Conservation (phyloP, 768 basidiomycete species). For the Auricularia heimuer region DNA sequence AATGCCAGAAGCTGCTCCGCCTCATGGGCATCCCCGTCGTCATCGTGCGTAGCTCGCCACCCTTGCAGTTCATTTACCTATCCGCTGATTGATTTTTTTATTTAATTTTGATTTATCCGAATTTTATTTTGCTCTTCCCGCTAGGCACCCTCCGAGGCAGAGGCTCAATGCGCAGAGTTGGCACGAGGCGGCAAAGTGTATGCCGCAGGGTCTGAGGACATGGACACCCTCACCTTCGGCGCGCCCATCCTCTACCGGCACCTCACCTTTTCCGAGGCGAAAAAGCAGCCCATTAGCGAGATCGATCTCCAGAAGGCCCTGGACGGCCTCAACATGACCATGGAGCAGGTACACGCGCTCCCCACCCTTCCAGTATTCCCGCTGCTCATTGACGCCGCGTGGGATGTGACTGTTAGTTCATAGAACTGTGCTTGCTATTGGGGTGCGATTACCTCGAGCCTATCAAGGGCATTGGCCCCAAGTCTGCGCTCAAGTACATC, state of each 20-base stretch:
- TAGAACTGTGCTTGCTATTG: constrained; percentile 90
- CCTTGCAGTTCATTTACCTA: not conserved
- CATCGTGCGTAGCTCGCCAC: constrained; percentile 43
- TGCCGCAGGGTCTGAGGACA: constrained; percentile 97
- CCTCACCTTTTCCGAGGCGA: constrained; percentile 95
- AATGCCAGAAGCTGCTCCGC: constrained; percentile 74
- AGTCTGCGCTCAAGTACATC: constrained; percentile 87
- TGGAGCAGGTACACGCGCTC: constrained; percentile 60
- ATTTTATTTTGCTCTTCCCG: not conserved
- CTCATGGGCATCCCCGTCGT: constrained; percentile 98
- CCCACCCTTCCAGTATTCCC: not conserved
- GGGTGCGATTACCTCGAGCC: constrained; percentile 99
- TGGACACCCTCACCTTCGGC: constrained; percentile 97
- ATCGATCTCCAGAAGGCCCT: constrained; percentile 75
- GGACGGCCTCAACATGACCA: constrained; percentile 83
- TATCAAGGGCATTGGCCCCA: constrained; percentile 94
- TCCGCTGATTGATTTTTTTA: not conserved
- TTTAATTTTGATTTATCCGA: not conserved
- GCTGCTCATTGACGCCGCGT: not conserved
- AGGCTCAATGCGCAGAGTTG: constrained; percentile 96
- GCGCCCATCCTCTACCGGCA: constrained; percentile 89
- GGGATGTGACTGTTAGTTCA: constrained; percentile 50
- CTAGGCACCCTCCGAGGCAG: constrained; percentile 96
- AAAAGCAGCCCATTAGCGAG: constrained; percentile 92
- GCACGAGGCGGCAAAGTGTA: constrained; percentile 95